Base-by-base conservation (phyloP, 148 eudicot species). In the Limonium bicolor region DNA sequence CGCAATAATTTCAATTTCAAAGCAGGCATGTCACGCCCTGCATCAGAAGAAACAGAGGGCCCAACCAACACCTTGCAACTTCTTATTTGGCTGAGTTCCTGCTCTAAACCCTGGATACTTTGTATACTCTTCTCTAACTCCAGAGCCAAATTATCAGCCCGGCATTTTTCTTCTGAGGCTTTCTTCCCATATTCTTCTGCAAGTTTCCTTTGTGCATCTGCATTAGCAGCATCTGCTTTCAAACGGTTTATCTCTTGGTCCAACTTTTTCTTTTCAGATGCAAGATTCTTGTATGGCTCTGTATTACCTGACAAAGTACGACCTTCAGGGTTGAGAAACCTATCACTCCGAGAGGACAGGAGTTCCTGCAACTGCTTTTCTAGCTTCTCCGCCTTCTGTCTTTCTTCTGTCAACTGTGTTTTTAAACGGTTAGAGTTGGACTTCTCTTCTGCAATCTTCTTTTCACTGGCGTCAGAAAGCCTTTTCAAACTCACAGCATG, bases 1-100 rank as follows among this genome's bases (percentile, higher is more conserved):
- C 49, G 70, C 52, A 84, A 62, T 44, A 80, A 56, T 61, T 56
- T 74, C 37, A 66, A 23, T 58, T 62, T 42, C 26, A 66, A 67
- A 42, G 47, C 36, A 36, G 67, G 66, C 36, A 61, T 50, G 38
- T 50, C 50, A 16, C 27, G 46, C 23, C 18, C 7, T 20, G 7
- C 33, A 36, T 43, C 47, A 27, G 55, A 40, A 6, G 41, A 21
- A 17, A 17, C 28, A 20, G 60, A 41, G 50, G 51, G 34, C 34
- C 56, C 66, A 35, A 51, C 46, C 42, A 49, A 51, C 48, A 15
- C 54, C 39, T 48, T 59, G 37, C 46, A 47, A 21, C 51, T 34
- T 19, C 54, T 33, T 33, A 56, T 43, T 45, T 61, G 41, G 15
- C 49, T 27, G 19, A 68, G 46, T 53, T 73, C 71, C 30, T 52